A percentile compares a stretch with the other conserved stretches of the same genome.
Conservation (phyloP, 495 filamentous ascomycete genomes). For the Neurospora tetrasperma region DNA sequence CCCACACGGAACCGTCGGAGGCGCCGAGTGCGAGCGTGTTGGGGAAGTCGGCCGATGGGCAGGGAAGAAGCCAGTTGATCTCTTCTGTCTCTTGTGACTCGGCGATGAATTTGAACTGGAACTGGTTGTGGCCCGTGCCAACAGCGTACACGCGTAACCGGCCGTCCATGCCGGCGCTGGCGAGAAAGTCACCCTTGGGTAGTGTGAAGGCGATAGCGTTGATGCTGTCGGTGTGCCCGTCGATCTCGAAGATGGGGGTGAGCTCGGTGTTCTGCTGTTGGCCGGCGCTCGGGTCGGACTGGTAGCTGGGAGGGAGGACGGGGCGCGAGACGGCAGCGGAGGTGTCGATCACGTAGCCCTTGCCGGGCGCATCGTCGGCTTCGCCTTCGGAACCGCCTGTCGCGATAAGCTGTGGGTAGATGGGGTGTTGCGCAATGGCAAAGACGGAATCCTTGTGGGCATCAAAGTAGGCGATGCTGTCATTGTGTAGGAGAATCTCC, state of each 20-base stretch:
- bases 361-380: slow-evolving; percentile 47
- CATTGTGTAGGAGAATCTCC: slow-evolving; percentile 75
- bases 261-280: slow-evolving; percentile 40
- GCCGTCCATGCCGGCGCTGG: slow-evolving; percentile 77
- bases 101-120: slow-evolving; percentile 64
- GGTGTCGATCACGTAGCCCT: slow-evolving; percentile 68
- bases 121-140: slow-evolving; percentile 56
- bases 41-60: slow-evolving; percentile 54
- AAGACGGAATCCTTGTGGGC: slow-evolving; percentile 79
- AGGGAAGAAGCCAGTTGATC: slow-evolving; percentile 81
- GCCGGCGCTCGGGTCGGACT: slow-evolving; percentile 60
- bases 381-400: slow-evolving; percentile 83
- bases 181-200: slow-evolving; percentile 72
- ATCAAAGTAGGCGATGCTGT: slow-evolving; percentile 88
- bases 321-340: slow-evolving; percentile 48
- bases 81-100: slow-evolving; percentile 75
- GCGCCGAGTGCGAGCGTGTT: slow-evolving; percentile 88
- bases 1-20: slow-evolving; percentile 90
- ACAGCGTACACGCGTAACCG: slow-evolving; percentile 60
- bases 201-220: slow-evolving; percentile 77
- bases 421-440: slow-evolving; percentile 84
- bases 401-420: slow-evolving; percentile 63
- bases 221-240: slow-evolving; percentile 85
- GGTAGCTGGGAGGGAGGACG: slow-evolving; percentile 46
- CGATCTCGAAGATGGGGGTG: slow-evolving; percentile 53